These are phyloP conservation scores for Agrocybe pediades DNA, from an alignment of 768 basidiomycete genomes.

Conservation along the genomic window DNA sequence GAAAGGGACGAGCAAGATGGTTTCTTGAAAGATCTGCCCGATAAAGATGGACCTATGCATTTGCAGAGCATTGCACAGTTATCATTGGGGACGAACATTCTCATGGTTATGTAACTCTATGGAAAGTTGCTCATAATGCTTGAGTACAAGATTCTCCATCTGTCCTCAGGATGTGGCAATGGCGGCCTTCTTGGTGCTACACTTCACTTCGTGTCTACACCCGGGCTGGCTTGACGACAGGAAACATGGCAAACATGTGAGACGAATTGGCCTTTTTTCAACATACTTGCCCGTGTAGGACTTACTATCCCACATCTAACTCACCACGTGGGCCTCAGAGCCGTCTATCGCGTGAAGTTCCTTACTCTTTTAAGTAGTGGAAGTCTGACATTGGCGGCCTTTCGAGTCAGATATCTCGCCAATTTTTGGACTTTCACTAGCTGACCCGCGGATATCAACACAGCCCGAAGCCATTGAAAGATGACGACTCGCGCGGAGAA, in stretches of 20 bases:
- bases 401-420: background rate
- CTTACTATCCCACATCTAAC: conserved; percentile 8
- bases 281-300: conserved; percentile 1
- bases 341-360: conserved; percentile 43
- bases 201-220: conserved; percentile 13
- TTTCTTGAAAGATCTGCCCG: conserved; percentile 35
- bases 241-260: conserved; percentile 18
- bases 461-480: background rate
- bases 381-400: background rate
- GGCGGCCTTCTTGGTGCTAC: conserved; percentile 14
- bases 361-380: conserved; percentile 26
- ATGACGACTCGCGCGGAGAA: background rate
- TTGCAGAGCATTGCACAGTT: conserved; percentile 15
- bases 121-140: conserved; percentile 8
- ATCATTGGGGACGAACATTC: conserved; percentile 29
- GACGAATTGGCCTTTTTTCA: conserved; percentile 25
- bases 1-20: conserved; percentile 27
- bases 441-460: background rate
- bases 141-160: conserved; percentile 20
- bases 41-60: conserved; percentile 32
- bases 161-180: conserved; percentile 15
- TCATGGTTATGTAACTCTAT: conserved; percentile 28
- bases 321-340: conserved; percentile 29
- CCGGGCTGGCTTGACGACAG: conserved; percentile 7
- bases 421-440: background rate